Evolutionary conservation across 2,329 filamentous ascomycete species (phyloP).

Genomic region (Diaporthe destruens): DNA sequence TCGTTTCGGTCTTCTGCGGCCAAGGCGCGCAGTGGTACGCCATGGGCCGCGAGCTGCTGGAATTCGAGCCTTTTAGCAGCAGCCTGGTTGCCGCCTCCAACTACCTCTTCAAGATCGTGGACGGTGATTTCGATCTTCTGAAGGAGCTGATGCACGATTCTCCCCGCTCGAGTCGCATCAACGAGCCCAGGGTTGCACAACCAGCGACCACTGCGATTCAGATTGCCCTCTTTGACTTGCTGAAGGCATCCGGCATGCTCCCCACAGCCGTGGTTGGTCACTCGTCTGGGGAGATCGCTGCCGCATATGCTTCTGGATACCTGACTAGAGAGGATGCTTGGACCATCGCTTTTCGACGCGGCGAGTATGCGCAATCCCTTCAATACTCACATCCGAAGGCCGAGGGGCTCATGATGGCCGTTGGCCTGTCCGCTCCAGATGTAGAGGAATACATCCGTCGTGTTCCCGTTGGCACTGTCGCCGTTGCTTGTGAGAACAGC

Average conservation of each 20-base stretch:
- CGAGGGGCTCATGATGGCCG: constrained; percentile 58
- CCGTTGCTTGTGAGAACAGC: constrained; percentile 61
- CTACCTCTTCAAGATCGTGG: constrained; percentile 46
- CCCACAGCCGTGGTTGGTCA: constrained; percentile 55
- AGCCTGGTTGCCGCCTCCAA: constrained; percentile 48
- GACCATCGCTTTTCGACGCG: constrained; percentile 58
- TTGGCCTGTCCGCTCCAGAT: constrained; percentile 51
- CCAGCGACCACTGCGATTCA: constrained; percentile 40
- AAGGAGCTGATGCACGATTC: constrained; percentile 35
- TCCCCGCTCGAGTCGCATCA: constrained; percentile 29
- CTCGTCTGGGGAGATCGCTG: constrained; percentile 62
- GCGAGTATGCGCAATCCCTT: constrained; percentile 51
- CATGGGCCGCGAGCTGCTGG: constrained; percentile 54
- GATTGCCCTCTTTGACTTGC: constrained; percentile 47
- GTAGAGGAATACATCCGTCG: constrained; percentile 47
- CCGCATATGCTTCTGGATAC: constrained; percentile 56
- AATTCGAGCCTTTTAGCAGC: constrained; percentile 46
- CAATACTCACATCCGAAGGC: constrained; percentile 46
- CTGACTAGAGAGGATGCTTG: constrained; percentile 55
- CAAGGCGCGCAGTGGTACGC: constrained; percentile 54
- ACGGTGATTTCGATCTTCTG: constrained; percentile 47
- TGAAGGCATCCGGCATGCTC: constrained; percentile 38
- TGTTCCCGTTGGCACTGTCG: constrained; percentile 43
- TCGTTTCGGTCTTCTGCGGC: constrained; percentile 52
- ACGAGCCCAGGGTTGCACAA: constrained; percentile 38